Evolutionary conservation across 2,329 filamentous ascomycete species (phyloP), one percentile per base, ranked within the genome.

Genomic region (Proliferodiscus dingleyae): DNA sequence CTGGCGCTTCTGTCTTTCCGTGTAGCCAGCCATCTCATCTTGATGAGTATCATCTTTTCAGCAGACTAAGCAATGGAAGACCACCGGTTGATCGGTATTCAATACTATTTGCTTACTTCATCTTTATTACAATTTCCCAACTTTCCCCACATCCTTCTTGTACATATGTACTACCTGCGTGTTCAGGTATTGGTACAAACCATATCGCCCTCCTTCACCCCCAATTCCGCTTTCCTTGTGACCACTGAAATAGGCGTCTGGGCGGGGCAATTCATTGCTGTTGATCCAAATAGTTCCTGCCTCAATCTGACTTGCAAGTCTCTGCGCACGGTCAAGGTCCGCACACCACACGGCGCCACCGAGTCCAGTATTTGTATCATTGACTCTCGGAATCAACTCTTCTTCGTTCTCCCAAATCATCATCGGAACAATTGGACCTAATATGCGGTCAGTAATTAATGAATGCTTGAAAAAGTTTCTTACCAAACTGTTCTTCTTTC

Each of bases 231-330:
- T 65, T 43, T 60, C 57, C 50, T 66, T 66, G 43, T 59, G 56
- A 5, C 63, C 64, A 6, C 52, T 53, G 40, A 66, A 64, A 5
- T 51, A 53, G 2, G 71, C 72, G 53, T 68, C 63, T 0, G 72
- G 68, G 3, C 66, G 70, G 0, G 67, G 65, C 59, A 71, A 70
- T 59, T 72, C 68, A 48, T 63, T 72, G 16, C 66, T 70, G 62
- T 84, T 83, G 53, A 83, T 73, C 72, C 77, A 83, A 1, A 84
- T 74, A 9, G 66, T 73, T 0, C 80, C 80, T 0, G 75, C 72
- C 54, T 81, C 72, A 9, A 85, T 60, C 37, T 71, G 68, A 22
- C 70, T 60, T 0, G 75, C 79, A 33, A 84, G 73, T 3, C 66
- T 64, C 24, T 70, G 68, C 0, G 77, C 80, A 3, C 69, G 65